Evolutionary conservation across 2,329 filamentous ascomycete species (phyloP).

Genomic region (Setomelanomma holmii): DNA sequence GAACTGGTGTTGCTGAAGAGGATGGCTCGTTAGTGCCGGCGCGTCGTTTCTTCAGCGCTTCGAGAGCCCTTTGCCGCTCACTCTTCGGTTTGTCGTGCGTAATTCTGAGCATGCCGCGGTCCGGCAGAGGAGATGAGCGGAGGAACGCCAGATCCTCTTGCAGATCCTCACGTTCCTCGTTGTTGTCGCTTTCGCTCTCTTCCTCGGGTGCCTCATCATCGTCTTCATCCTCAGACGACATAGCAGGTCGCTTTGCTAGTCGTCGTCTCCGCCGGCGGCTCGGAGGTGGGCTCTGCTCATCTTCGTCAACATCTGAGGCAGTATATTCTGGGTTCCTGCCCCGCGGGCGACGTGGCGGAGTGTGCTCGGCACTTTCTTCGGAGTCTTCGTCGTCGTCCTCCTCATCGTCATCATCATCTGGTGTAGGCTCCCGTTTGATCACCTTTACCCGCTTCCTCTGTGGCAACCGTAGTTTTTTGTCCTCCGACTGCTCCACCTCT

Average conservation of each 20-base stretch:
- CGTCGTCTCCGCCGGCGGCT: slow-evolving; percentile 12
- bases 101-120: slow-evolving; percentile 33
- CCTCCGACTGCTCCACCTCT: slow-evolving; percentile 4
- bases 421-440: neutral
- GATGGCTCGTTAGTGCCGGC: slow-evolving; percentile 40
- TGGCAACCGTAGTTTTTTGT: neutral
- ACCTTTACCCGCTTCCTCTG: neutral
- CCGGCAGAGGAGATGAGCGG: slow-evolving; percentile 39
- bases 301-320: slow-evolving; percentile 8
- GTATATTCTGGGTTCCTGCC: too few relatives aligned
- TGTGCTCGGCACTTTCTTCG: slow-evolving; percentile 9
- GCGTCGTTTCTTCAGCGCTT: slow-evolving; percentile 52
- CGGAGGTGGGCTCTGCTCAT: slow-evolving; percentile 5
- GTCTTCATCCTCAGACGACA: slow-evolving; percentile 8
- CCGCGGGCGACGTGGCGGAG: slow-evolving; percentile 8
- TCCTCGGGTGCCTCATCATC: neutral
- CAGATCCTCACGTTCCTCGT: slow-evolving; percentile 28
- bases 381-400: neutral
- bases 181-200: neutral
- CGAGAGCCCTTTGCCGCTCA: slow-evolving; percentile 52
- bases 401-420: slow-evolving; percentile 1
- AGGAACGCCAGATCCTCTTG: slow-evolving; percentile 56
- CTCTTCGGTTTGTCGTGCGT: slow-evolving; percentile 37
- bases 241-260: slow-evolving; percentile 3
- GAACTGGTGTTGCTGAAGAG: slow-evolving; percentile 30